A percentile compares a stretch with the other conserved stretches of the same genome.
Evolutionary conservation across 1,139 yeast genomes (phyloP).

Genomic region (Zygosaccharomyces sapae): DNA sequence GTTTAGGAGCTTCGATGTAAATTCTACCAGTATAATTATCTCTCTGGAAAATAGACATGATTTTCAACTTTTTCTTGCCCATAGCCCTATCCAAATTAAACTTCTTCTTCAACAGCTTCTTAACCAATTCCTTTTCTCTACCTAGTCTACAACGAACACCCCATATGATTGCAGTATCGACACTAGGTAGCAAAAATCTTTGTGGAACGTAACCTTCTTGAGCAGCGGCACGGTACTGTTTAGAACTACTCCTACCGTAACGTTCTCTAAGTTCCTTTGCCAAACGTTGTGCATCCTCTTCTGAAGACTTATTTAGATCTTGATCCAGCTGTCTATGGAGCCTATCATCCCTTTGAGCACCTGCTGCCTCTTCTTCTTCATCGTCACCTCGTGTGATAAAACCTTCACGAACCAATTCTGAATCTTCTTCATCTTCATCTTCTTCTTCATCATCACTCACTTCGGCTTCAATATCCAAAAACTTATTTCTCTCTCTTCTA

Average conservation of each 20-base stretch:
- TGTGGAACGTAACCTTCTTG: constrained; percentile 86
- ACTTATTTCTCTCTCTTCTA: constrained; percentile 76
- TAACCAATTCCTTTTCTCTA: constrained; percentile 84
- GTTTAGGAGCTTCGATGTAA: constrained; percentile 89
- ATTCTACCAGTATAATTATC: constrained; percentile 89
- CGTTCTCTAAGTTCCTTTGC: constrained; percentile 91
- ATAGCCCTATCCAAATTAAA: constrained; percentile 42
- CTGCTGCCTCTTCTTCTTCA: constrained; percentile 49
- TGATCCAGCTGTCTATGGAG: constrained; percentile 90
- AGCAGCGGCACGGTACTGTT: constrained; percentile 78
- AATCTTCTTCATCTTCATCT: constrained; percentile 89
- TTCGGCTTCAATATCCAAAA: constrained; percentile 98
- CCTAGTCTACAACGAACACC: constrained; percentile 94
- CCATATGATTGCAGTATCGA: constrained; percentile 94
- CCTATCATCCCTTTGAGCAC: constrained; percentile 49
- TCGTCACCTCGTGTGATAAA: constrained; percentile 62
- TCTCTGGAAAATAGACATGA: constrained; percentile 90
- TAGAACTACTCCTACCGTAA: constrained; percentile 79
- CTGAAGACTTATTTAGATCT: constrained; percentile 82
- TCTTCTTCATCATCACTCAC: constrained; percentile 98
- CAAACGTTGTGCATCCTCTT: constrained; percentile 89
- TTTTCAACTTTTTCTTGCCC: constrained; percentile 54
- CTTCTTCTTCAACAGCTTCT: constrained; percentile 77
- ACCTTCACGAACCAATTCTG: constrained; percentile 79
- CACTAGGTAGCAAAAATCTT: constrained; percentile 87